These are phyloP conservation scores for Trypanosoma cruzi DNA, from an alignment of 208 protist species.

Conservation along the genomic window DNA sequence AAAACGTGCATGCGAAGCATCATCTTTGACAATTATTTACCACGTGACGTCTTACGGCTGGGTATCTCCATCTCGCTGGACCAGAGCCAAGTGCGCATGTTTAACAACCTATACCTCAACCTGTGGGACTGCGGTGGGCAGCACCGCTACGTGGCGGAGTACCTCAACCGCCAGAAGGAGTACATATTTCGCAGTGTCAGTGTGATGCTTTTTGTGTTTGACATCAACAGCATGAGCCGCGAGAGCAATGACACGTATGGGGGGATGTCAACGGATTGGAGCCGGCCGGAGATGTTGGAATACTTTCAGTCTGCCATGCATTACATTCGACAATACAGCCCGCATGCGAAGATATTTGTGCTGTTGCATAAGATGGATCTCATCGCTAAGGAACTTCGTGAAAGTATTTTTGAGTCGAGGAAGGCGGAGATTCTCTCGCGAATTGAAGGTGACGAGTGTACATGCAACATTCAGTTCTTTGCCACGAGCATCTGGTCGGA, in stretches of 20 bases:
- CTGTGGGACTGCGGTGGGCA: conserved; percentile 99
- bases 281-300: conserved; percentile 94
- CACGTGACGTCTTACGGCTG: conserved; percentile 93
- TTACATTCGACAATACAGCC: conserved; percentile 96
- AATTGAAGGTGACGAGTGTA: conserved; percentile 51
- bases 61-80: conserved; percentile 97
- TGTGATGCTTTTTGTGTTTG: conserved; percentile 99
- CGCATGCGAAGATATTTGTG: conserved; percentile 98
- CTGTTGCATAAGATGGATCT: conserved; percentile 99
- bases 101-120: conserved; percentile 99
- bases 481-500: conserved; percentile 99
- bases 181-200: conserved; percentile 99
- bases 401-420: conserved; percentile 68
- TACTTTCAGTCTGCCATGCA: conserved; percentile 97
- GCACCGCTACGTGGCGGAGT: conserved; percentile 98
- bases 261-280: conserved; percentile 62
- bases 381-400: conserved; percentile 65
- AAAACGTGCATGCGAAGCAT: conserved; percentile 99
- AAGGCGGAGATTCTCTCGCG: conserved; percentile 73
- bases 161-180: conserved; percentile 97
- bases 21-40: conserved; percentile 99
- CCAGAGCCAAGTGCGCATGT: conserved; percentile 98
- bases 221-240: conserved; percentile 94
- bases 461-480: conserved; percentile 94
- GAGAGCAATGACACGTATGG: conserved; percentile 34